These are phyloP conservation scores for Entonaema liquescens DNA, from an alignment of 495 filamentous ascomycete genomes.

Conservation along the genomic window DNA sequence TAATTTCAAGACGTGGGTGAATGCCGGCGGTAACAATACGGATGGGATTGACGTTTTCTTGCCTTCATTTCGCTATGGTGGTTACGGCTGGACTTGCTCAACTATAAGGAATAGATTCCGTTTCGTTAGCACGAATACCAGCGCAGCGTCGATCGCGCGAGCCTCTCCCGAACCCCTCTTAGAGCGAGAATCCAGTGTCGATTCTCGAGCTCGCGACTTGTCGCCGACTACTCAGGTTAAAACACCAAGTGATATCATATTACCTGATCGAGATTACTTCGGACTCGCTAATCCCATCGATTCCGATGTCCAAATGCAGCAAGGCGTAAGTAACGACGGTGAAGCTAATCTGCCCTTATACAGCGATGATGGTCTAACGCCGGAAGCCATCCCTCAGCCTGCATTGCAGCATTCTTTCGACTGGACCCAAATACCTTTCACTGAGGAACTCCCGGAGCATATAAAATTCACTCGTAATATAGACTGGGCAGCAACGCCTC, in stretches of 20 bases:
- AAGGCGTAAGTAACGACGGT: slow-evolving; percentile 24
- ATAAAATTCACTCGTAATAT: slow-evolving; percentile 70
- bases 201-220: slow-evolving; percentile 36
- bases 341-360: slow-evolving; percentile 25
- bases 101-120: slow-evolving; percentile 70
- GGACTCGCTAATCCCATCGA: slow-evolving; percentile 39
- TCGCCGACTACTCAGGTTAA: slow-evolving; percentile 40
- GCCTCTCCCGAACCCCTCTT: slow-evolving; percentile 49
- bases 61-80: slow-evolving; percentile 62
- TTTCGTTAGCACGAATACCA: slow-evolving; percentile 62
- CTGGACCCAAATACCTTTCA: slow-evolving; percentile 71
- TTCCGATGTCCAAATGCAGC: slow-evolving; percentile 29
- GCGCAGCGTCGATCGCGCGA: slow-evolving; percentile 37
- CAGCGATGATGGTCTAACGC: slow-evolving; percentile 42
- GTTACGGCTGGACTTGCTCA: slow-evolving; percentile 69
- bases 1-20: slow-evolving; percentile 71
- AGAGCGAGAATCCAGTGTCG: slow-evolving; percentile 39
- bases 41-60: slow-evolving; percentile 57
- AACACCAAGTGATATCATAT: slow-evolving; percentile 41
- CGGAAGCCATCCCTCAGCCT: slow-evolving; percentile 30
- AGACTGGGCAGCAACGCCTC: slow-evolving; percentile 70
- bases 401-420: slow-evolving; percentile 62
- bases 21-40: slow-evolving; percentile 57
- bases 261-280: slow-evolving; percentile 52
- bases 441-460: slow-evolving; percentile 65